Conservation (phyloP, 2,329 filamentous ascomycete species). For the Stylonectria norvegica region DNA sequence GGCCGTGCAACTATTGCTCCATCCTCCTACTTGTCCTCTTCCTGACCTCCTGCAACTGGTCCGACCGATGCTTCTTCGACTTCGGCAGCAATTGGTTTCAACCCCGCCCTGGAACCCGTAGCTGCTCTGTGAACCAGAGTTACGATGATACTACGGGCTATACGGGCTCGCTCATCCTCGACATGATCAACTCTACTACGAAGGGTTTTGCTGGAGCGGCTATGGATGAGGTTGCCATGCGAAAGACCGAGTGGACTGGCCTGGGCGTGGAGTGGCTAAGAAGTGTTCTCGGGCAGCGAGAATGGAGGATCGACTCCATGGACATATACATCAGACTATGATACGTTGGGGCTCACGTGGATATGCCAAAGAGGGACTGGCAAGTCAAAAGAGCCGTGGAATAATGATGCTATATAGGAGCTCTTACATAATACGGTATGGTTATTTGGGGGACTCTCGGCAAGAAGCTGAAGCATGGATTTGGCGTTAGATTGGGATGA, state of each 20-base stretch:
- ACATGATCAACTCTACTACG: slow-evolving; percentile 66
- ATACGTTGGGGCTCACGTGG: too few relatives aligned
- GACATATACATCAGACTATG: slow-evolving; percentile 79
- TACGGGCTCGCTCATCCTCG: slow-evolving; percentile 49
- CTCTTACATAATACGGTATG: too few relatives aligned
- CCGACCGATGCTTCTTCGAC: slow-evolving; percentile 89
- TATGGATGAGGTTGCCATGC: slow-evolving; percentile 56
- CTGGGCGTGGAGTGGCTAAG: slow-evolving; percentile 83
- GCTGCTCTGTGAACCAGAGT: slow-evolving; percentile 21
- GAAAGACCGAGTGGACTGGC: slow-evolving; percentile 66
- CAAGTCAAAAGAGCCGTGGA: too few relatives aligned
- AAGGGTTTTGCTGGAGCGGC: slow-evolving; percentile 64
- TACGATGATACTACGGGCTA: slow-evolving; percentile 28
- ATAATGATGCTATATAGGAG: too few relatives aligned
- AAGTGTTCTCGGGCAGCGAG: slow-evolving; percentile 73
- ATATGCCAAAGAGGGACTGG: too few relatives aligned
- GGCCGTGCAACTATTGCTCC: slow-evolving; percentile 96
- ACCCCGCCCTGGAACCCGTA: slow-evolving; percentile 53
- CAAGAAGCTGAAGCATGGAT: too few relatives aligned
- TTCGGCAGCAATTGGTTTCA: slow-evolving; percentile 91
- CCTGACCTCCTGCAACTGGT: slow-evolving; percentile 86
- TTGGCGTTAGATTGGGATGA: too few relatives aligned
- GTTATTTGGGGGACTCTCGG: too few relatives aligned
- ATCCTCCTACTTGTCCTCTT: slow-evolving; percentile 93
- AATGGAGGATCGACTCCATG: slow-evolving; percentile 89